Conservation (phyloP, 306 rosid genomes). For the Vicia sativa region DNA sequence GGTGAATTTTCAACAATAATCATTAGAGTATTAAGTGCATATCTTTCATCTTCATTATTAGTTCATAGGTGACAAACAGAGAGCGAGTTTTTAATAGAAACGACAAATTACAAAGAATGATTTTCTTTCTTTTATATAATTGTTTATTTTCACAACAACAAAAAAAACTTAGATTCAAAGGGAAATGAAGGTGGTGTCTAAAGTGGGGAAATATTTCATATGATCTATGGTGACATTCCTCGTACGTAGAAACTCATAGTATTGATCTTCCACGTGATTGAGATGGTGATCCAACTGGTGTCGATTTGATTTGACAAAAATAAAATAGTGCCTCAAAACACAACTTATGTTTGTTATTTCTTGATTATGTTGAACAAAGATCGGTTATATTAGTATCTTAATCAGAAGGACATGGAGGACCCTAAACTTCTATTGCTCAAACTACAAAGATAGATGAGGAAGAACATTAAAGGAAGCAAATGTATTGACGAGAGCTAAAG, state of each 20-base stretch:
- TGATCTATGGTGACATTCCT: not conserved
- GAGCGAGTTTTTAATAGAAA: constrained; percentile 10
- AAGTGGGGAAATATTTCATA: not conserved
- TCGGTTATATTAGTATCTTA: not conserved
- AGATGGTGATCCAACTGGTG: not conserved
- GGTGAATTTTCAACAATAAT: too few species aligned
- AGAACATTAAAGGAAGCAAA: not conserved
- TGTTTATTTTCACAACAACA: constrained; percentile 18
- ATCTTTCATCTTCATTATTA: too few species aligned
- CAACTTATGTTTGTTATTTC: not conserved
- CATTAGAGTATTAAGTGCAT: too few species aligned
- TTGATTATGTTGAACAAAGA: not conserved
- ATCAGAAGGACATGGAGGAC: not conserved
- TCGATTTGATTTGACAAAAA: not conserved
- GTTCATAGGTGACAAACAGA: not conserved
- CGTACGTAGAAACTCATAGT: not conserved
- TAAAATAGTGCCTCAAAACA: not conserved
- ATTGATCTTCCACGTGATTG: not conserved
- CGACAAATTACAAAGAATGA: constrained; percentile 12
- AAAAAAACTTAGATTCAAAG: constrained; percentile 20
- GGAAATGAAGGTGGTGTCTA: not conserved
- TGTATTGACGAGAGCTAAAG: too few species aligned
- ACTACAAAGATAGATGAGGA: not conserved
- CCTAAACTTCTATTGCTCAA: not conserved
- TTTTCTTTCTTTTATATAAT: constrained; percentile 27